These are phyloP conservation scores for Metschnikowia henanensis DNA, from an alignment of 805 yeast species.

Conservation along the genomic window DNA sequence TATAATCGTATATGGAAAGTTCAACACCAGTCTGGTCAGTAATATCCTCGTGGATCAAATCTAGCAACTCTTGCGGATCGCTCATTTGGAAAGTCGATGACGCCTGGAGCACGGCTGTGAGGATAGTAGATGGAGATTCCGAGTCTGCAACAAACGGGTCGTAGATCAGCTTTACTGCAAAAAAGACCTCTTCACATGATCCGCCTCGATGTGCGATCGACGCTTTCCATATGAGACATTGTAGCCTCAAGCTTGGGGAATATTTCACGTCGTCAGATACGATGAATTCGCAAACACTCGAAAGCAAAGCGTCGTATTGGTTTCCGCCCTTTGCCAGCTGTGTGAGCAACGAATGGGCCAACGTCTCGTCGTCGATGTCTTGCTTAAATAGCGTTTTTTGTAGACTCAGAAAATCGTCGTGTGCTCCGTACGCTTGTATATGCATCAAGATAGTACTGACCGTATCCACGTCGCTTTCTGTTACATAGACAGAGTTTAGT, in stretches of 20 bases:
- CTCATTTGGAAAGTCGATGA: background rate
- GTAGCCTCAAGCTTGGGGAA: slow-evolving; percentile 21
- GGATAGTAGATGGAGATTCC: slow-evolving; percentile 1
- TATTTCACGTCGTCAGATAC: slow-evolving; percentile 24
- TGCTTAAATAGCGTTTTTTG: slow-evolving; percentile 19
- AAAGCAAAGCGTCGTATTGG: slow-evolving; percentile 1
- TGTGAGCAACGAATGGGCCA: slow-evolving; percentile 21
- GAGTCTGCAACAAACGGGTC: slow-evolving; percentile 3
- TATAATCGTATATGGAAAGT: slow-evolving; percentile 13
- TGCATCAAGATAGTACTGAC: slow-evolving; percentile 11
- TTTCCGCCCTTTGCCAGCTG: background rate
- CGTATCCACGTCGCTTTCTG: slow-evolving; percentile 8
- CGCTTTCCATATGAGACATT: slow-evolving; percentile 14
- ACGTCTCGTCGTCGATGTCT: slow-evolving; percentile 25
- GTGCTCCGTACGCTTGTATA: slow-evolving; percentile 8
- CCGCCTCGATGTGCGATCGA: background rate
- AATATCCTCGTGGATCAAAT: slow-evolving; percentile 2
- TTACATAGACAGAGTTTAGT: slow-evolving; percentile 17
- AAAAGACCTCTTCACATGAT: background rate
- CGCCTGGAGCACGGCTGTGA: slow-evolving; percentile 3
- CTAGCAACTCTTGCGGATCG: slow-evolving; percentile 3
- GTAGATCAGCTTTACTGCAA: background rate
- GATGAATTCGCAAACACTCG: slow-evolving; percentile 20
- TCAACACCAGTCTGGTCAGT: slow-evolving; percentile 1
- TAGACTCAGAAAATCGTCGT: slow-evolving; percentile 2